These are phyloP conservation scores for Podospora didyma DNA, from an alignment of 495 filamentous ascomycete genomes.

Conservation along the genomic window DNA sequence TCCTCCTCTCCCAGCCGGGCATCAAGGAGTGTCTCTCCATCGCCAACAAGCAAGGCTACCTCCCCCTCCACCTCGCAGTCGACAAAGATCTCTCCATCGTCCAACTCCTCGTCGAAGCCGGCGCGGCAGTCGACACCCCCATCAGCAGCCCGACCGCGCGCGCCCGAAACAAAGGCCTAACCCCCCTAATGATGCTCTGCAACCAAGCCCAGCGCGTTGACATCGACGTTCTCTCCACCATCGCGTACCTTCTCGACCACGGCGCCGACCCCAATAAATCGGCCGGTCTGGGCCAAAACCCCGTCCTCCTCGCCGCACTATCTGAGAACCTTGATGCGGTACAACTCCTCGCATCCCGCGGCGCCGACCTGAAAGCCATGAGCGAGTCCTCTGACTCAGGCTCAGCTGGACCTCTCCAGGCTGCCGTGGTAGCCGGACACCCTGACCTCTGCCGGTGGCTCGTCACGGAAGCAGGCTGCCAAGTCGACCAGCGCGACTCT, in stretches of 20 bases:
- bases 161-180: neutral
- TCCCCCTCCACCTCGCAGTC: neutral
- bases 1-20: neutral
- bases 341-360: slow-evolving; percentile 8
- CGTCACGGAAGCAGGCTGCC: neutral
- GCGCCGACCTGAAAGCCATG: neutral
- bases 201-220: neutral
- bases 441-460: neutral
- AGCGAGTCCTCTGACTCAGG: neutral
- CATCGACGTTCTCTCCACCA: neutral
- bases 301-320: slow-evolving; percentile 5
- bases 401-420: neutral
- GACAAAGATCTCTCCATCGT: neutral
- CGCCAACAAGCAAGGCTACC: neutral
- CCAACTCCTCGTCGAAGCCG: neutral
- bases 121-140: neutral
- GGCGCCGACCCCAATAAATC: slow-evolving; percentile 8
- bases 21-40: neutral
- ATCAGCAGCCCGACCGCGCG: neutral
- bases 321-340: slow-evolving; percentile 2
- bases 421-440: neutral
- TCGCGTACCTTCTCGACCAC: slow-evolving; percentile 5
- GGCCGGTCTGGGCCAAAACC: neutral
- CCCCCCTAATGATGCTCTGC: slow-evolving; percentile 1
- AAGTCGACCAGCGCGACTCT: slow-evolving; percentile 1